Evolutionary conservation across 371 early-diverging fungal genomes (phyloP).

Genomic region (Zychaea mexicana): DNA sequence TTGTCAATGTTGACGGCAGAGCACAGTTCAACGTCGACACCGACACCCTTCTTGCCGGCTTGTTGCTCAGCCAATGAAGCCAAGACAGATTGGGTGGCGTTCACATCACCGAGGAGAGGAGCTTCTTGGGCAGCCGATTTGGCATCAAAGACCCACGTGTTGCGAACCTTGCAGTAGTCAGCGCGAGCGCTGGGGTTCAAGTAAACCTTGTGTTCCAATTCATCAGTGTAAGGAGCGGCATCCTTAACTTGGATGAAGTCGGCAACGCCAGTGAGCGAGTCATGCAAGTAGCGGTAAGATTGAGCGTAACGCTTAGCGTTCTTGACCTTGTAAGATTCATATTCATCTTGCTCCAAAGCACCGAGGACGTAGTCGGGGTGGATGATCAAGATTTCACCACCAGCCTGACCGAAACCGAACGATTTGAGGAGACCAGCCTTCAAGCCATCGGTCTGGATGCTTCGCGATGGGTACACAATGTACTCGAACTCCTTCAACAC

Average conservation of each 20-base stretch:
- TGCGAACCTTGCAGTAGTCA: slow-evolving; percentile 71
- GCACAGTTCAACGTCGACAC: slow-evolving; percentile 92
- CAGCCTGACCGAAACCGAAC: slow-evolving; percentile 98
- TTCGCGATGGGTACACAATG: slow-evolving; percentile 85
- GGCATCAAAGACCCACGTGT: slow-evolving; percentile 76
- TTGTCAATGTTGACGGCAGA: slow-evolving; percentile 82
- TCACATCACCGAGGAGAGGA: slow-evolving; percentile 51
- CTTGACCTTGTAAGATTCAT: slow-evolving; percentile 72
- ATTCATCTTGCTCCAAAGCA: slow-evolving; percentile 75
- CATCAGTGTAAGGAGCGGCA: slow-evolving; percentile 87
- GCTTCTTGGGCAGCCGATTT: slow-evolving; percentile 44
- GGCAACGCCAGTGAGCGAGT: slow-evolving; percentile 85
- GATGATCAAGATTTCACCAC: slow-evolving; percentile 89
- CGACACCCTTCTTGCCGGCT: slow-evolving; percentile 74
- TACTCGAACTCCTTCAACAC: slow-evolving; percentile 80
- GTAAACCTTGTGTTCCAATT: slow-evolving; percentile 87
- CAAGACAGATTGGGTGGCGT: slow-evolving; percentile 63
- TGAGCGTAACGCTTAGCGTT: slow-evolving; percentile 77
- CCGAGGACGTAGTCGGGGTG: slow-evolving; percentile 93
- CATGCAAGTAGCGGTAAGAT: slow-evolving; percentile 93
- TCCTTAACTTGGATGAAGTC: slow-evolving; percentile 91
- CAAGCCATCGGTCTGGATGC: slow-evolving; percentile 91
- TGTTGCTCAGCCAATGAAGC: slow-evolving; percentile 59
- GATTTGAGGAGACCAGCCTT: slow-evolving; percentile 94
- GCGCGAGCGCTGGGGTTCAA: slow-evolving; percentile 92